phyloP scores from a whole-genome alignment of 1,284 basidiomycete species.

The Pseudozyma pruni region DNA sequence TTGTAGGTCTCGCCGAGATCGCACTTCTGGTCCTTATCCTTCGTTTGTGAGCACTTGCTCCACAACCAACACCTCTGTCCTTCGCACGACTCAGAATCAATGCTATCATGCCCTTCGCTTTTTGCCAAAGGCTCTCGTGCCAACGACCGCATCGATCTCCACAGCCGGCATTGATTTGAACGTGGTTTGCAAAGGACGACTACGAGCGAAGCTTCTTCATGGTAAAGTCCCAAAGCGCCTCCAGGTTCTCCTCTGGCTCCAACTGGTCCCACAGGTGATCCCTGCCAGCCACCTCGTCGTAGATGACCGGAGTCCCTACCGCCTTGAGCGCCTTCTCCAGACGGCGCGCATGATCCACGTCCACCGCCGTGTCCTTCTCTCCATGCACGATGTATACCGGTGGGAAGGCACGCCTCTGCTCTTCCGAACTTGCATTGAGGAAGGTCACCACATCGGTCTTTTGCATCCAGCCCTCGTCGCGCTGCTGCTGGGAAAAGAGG shows the following conservation, averaged over 20 bases:
- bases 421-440: slow-evolving; percentile 16
- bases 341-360: slow-evolving; percentile 44
- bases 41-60: slow-evolving; percentile 11
- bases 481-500: slow-evolving; percentile 37
- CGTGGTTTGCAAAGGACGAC: background rate
- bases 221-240: slow-evolving; percentile 34
- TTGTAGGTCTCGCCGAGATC: slow-evolving; percentile 77
- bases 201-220: slow-evolving; percentile 23
- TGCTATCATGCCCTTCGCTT: no score
- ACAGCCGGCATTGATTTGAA: no score
- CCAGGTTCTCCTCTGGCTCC: slow-evolving; percentile 42
- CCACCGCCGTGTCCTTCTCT: slow-evolving; percentile 49
- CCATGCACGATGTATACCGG: slow-evolving; percentile 54
- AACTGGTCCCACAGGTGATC: slow-evolving; percentile 52
- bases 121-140: no score
- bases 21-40: slow-evolving; percentile 74
- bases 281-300: slow-evolving; percentile 42
- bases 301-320: slow-evolving; percentile 18
- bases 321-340: slow-evolving; percentile 36
- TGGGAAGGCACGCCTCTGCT: slow-evolving; percentile 27
- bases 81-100: no score
- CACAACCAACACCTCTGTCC: background rate
- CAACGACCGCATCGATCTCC: no score
- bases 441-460: slow-evolving; percentile 37
- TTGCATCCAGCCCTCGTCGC: slow-evolving; percentile 36